phyloP scores from a whole-genome alignment of 2,329 filamentous ascomycete species.

The Trichoderma sp. region DNA sequence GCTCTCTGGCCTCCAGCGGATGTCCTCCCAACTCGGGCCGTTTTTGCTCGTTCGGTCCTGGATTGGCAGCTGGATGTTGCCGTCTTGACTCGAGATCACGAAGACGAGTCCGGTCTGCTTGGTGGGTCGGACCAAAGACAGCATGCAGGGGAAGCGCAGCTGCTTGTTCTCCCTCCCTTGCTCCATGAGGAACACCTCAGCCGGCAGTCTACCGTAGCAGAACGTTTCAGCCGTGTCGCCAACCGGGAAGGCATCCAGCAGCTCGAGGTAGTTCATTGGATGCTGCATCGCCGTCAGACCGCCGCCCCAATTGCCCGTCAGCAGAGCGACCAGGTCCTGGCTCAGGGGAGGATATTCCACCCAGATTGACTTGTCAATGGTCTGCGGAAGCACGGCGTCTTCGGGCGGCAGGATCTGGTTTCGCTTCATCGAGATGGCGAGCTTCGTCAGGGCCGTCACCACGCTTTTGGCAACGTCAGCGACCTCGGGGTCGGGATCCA shows the following conservation, averaged over 20 bases:
- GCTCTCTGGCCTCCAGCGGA: conserved; percentile 73
- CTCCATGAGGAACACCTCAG: conserved; percentile 74
- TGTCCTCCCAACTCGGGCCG: conserved; percentile 78
- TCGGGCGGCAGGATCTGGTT: conserved; percentile 77
- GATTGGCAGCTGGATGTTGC: conserved; percentile 73
- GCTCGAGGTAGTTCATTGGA: conserved; percentile 51
- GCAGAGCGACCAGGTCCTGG: conserved; percentile 69
- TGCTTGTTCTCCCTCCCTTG: conserved; percentile 68
- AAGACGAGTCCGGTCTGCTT: conserved; percentile 71
- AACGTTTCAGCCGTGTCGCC: conserved; percentile 75
- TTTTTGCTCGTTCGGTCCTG: conserved; percentile 65
- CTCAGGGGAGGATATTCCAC: conserved; percentile 73
- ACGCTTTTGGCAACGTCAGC: conserved; percentile 59
- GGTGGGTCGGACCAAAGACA: conserved; percentile 73
- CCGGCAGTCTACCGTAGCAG: conserved; percentile 76
- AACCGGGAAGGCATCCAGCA: conserved; percentile 72
- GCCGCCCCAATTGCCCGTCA: conserved; percentile 63
- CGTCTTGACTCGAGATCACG: conserved; percentile 77
- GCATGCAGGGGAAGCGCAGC: conserved; percentile 70
- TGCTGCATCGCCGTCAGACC: conserved; percentile 52
- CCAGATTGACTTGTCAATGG: conserved; percentile 82
- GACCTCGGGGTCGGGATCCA: conserved; percentile 50
- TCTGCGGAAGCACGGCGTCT: conserved; percentile 70
- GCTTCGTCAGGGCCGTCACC: conserved; percentile 67
- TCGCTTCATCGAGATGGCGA: conserved; percentile 80